Conservation (phyloP, 805 yeast species). For the Candida adriatica region DNA sequence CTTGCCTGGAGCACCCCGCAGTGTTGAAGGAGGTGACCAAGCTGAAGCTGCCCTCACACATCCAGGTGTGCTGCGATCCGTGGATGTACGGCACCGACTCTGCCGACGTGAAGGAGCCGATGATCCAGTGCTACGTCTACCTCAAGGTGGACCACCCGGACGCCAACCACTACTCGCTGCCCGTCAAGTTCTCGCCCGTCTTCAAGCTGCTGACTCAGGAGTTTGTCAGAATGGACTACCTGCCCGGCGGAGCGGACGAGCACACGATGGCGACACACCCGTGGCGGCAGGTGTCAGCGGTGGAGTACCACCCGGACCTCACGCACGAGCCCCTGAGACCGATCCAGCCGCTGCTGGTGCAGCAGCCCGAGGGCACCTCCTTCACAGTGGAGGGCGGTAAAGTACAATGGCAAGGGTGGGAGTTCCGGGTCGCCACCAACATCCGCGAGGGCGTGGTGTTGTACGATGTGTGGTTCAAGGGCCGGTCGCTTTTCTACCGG, state of each 20-base stretch:
- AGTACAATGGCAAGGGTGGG: constrained; percentile 81
- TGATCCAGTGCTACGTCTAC: constrained; percentile 72
- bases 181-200: constrained; percentile 68
- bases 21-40: constrained; percentile 61
- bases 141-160: constrained; percentile 61
- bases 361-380: constrained; percentile 78
- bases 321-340: constrained; percentile 42
- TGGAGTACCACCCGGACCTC: constrained; percentile 71
- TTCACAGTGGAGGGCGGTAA: constrained; percentile 53
- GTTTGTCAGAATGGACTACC: constrained; percentile 64
- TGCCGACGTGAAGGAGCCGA: constrained; percentile 39
- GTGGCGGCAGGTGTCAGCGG: constrained; percentile 52
- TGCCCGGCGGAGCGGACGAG: constrained; percentile 68
- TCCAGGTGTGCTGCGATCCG: constrained; percentile 57
- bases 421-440: constrained; percentile 61
- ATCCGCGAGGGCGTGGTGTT: constrained; percentile 76
- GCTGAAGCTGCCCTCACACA: constrained; percentile 51
- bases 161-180: constrained; percentile 70
- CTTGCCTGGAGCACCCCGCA: constrained; percentile 45
- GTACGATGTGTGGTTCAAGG: constrained; percentile 68
- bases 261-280: constrained; percentile 45
- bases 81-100: constrained; percentile 86
- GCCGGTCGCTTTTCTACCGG: constrained; percentile 70
- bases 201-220: constrained; percentile 54
- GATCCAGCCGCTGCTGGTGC: constrained; percentile 60